Base-by-base conservation (phyloP, 371 early-diverging fungal genomes). In the Actinomortierella wolfii region DNA sequence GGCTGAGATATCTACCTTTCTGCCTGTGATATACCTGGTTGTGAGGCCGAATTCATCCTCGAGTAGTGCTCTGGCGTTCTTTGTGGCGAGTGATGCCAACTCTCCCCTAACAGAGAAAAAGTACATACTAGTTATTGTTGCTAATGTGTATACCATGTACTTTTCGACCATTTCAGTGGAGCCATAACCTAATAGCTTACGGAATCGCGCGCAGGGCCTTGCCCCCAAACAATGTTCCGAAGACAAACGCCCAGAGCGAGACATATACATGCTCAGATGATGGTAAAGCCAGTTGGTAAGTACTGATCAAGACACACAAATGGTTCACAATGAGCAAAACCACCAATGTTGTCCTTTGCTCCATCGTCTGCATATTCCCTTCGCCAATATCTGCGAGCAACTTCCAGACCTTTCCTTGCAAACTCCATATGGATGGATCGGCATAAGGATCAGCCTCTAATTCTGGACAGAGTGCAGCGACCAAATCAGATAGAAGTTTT, bases 201-300 rank as follows among this genome's bases (percentile, higher is more conserved):
- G 44, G 44, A 13, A 44, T 44, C 20, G 44, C 44, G 44, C 44
- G 44, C 6, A 44, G 44, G 44, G 44, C 44, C 13, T 44, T 15
- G 3, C 44, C 44, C 15, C 44, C 44, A 44, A 44, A 44, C 44
- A 44, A 13, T 13, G 44, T 5, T 20, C 44, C 44, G 13, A 44
- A 13, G 13, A 44, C 44, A 44, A 44, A 44, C 20, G 44, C 44
- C 44, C 44, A 44, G 44, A 44, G 44, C 44, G 44, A 44, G 6
- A 44, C 44, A 13, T 44, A 44, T 20, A 44, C 44, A 13, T 44
- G 44, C 20, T 44, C 44, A 5, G 44, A 6, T 5, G 44, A 44
- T 5, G 44, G 44, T 44, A 44, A 44, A 13, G 44, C 44, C 13
- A 44, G 44, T 13, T 44, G 44, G 44, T 44, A n/a, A 20, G 44